phyloP scores from a whole-genome alignment of 768 basidiomycete species.

The Calocybe cyanea region DNA sequence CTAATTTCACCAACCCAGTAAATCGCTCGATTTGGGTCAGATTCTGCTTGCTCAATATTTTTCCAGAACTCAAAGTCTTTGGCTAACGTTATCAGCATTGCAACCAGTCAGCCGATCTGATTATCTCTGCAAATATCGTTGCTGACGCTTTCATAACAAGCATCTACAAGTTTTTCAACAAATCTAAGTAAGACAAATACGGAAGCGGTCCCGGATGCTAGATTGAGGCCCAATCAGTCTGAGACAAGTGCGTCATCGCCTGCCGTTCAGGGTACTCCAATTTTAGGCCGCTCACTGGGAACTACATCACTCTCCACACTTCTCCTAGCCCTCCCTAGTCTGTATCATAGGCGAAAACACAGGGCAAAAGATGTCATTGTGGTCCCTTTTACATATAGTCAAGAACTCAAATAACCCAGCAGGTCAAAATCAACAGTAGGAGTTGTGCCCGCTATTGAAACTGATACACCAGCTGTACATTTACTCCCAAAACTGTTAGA shows the following conservation, averaged over 20 bases:
- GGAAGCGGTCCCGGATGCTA: no score
- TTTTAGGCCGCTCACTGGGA: constrained; percentile 1
- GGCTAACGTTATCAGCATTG: not conserved
- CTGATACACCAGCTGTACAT: no score
- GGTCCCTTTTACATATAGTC: not conserved
- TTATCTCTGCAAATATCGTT: not conserved
- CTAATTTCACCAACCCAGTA: no score
- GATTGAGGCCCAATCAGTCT: no score
- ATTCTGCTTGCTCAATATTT: not conserved
- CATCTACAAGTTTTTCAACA: not conserved
- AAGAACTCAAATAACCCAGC: not conserved
- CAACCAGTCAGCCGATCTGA: not conserved
- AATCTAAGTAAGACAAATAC: no score
- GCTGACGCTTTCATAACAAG: no score
- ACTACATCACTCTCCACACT: not conserved
- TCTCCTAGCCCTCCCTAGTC: not conserved
- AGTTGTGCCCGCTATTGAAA: no score
- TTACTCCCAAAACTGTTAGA: no score
- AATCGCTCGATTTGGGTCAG: no score
- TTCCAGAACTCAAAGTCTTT: not conserved
- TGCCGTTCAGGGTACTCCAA: no score
- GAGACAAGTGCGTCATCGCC: not conserved
- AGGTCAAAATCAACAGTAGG: no score
- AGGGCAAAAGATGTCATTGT: not conserved
- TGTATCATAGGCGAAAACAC: not conserved